phyloP scores from a whole-genome alignment of 306 rosid genomes.

The Arachis stenosperma region DNA sequence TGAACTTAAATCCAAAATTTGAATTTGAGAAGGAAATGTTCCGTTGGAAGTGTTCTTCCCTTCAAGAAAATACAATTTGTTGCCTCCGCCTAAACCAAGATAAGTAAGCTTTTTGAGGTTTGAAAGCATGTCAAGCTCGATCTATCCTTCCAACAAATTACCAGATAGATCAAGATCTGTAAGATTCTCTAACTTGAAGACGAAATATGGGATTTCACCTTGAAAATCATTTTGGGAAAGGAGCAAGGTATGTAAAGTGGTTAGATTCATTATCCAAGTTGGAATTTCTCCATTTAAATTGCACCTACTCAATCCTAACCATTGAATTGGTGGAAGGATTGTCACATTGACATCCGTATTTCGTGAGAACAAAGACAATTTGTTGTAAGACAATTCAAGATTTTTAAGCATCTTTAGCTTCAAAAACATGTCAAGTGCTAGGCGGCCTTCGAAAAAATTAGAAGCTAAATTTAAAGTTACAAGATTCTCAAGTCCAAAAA shows the following conservation, averaged over 20 bases:
- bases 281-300: not conserved
- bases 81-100: not conserved
- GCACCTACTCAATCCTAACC: no score
- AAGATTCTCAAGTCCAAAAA: conserved; percentile 22
- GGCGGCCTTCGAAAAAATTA: no score
- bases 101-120: not conserved
- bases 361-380: no score
- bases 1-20: no score
- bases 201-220: not conserved
- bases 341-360: no score
- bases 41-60: not conserved
- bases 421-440: no score
- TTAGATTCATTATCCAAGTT: not conserved
- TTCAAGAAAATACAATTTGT: not conserved
- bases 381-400: no score
- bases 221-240: no score
- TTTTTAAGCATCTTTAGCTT: no score
- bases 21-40: not conserved
- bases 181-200: not conserved
- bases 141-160: not conserved
- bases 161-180: not conserved
- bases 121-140: not conserved
- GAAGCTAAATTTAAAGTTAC: no score
- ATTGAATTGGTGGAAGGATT: no score
- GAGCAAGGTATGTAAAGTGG: no score